These are phyloP conservation scores for Boletus vermiculosoides DNA, from an alignment of 768 basidiomycete genomes.

Conservation along the genomic window DNA sequence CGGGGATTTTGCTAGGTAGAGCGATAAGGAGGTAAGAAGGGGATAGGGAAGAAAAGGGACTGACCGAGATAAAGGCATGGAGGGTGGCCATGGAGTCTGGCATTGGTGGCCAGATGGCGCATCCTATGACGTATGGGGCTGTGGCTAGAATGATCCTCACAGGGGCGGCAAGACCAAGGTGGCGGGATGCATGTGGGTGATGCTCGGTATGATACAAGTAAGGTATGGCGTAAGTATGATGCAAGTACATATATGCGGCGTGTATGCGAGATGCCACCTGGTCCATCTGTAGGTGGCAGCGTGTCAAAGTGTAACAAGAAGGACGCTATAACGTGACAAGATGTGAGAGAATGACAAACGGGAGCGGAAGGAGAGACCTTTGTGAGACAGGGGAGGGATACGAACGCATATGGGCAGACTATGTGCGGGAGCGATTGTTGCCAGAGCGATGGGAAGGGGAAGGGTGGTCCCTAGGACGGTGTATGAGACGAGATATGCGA, in stretches of 20 bases:
- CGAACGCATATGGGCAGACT: constrained; percentile 5
- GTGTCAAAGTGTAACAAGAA: constrained; percentile 7
- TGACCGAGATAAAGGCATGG: constrained; percentile 44
- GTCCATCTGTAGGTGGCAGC: constrained; percentile 5
- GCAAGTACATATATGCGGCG: constrained; percentile 29
- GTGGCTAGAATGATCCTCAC: constrained; percentile 5
- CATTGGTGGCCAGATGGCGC: constrained; percentile 1
- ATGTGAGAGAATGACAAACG: constrained; percentile 15
- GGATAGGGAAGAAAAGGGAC: constrained; percentile 9
- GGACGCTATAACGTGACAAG: constrained; percentile 6
- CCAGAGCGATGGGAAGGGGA: constrained; percentile 15
- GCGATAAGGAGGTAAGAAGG: constrained; percentile 1
- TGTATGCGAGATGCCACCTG: constrained; percentile 13
- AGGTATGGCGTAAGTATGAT: constrained; percentile 25
- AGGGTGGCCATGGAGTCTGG: constrained; percentile 32
- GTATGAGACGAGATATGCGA: constrained; percentile 17
- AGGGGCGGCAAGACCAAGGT: neutral
- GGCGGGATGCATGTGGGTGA: constrained; percentile 13
- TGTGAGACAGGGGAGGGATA: neutral
- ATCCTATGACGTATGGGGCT: constrained; percentile 28
- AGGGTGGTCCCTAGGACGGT: constrained; percentile 11
- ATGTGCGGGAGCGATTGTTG: constrained; percentile 21
- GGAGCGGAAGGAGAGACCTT: constrained; percentile 2
- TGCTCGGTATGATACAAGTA: constrained; percentile 25
- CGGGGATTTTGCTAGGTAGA: constrained; percentile 32